Percentiles rank a stretch among this genome's conserved stretches.
These are phyloP conservation scores for Fomitopsis pinicola DNA, from an alignment of 1,284 basidiomycete genomes.

Conservation along the genomic window DNA sequence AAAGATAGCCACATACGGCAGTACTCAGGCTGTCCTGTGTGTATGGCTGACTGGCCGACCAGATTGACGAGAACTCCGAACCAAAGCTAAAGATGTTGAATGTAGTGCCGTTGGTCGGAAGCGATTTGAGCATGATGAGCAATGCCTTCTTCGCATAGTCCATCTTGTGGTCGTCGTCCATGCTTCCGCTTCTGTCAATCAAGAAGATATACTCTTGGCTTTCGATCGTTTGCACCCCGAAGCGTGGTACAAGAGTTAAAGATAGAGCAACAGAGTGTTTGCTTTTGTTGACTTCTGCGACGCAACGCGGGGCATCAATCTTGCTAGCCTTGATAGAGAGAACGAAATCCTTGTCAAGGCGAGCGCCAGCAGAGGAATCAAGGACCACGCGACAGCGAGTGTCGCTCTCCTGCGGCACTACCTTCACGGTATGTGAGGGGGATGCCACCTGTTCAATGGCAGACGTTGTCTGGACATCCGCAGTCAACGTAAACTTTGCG, in stretches of 20 bases:
- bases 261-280: constrained; percentile 22
- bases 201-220: constrained; percentile 46
- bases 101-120: constrained; percentile 32
- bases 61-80: constrained; percentile 26
- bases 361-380: constrained; percentile 35
- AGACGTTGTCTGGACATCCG: constrained; percentile 44
- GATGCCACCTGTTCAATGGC: constrained; percentile 33
- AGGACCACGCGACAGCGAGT: constrained; percentile 31
- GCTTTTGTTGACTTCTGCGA: constrained; percentile 48
- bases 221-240: constrained; percentile 33
- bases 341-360: constrained; percentile 43
- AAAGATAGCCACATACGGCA: not conserved
- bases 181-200: constrained; percentile 44
- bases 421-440: constrained; percentile 38
- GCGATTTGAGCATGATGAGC: constrained; percentile 33
- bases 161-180: constrained; percentile 32
- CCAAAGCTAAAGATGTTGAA: constrained; percentile 56
- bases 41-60: constrained; percentile 33
- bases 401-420: constrained; percentile 30
- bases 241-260: constrained; percentile 47
- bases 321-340: constrained; percentile 39
- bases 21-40: constrained; percentile 17
- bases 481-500: constrained; percentile 35
- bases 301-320: constrained; percentile 49
- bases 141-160: constrained; percentile 37